A percentile compares a stretch with the other conserved stretches of the same genome.
These are phyloP conservation scores for Lentinus brumalis DNA, from an alignment of 768 basidiomycete genomes.

Conservation along the genomic window DNA sequence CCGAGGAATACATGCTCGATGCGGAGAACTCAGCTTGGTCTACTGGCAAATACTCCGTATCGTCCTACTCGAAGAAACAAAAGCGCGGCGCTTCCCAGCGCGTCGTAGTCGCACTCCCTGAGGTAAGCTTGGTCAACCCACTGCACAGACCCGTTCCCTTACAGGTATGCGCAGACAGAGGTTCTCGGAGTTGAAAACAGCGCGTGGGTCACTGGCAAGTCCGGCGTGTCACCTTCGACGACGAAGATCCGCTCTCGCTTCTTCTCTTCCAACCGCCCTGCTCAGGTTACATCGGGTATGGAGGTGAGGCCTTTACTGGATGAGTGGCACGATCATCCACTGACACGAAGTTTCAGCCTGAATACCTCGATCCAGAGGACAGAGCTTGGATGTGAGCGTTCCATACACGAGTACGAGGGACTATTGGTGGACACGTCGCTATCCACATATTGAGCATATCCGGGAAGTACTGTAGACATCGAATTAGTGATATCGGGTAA, in stretches of 20 bases:
- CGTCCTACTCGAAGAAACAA: neutral
- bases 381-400: conserved; percentile 22
- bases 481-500: neutral
- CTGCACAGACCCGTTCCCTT: neutral
- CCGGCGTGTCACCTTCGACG: neutral
- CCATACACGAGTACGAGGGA: too few relatives aligned
- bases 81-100: neutral
- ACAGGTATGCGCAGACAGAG: neutral
- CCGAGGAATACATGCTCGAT: conserved; percentile 11
- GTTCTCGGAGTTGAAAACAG: conserved; percentile 42
- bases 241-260: conserved; percentile 8
- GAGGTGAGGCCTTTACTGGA: neutral
- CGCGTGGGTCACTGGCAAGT: conserved; percentile 36
- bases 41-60: conserved; percentile 1
- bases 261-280: neutral
- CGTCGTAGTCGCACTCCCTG: neutral
- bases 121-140: neutral
- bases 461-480: too few relatives aligned
- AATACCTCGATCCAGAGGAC: conserved; percentile 25
- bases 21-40: conserved; percentile 22
- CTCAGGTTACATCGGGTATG: neutral
- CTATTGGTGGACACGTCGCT: neutral
- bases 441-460: neutral
- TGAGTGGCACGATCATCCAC: neutral
- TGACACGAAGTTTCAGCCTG: conserved; percentile 7